phyloP scores from a whole-genome alignment of 495 filamentous ascomycete species.

The Lophiostoma macrostomum region DNA sequence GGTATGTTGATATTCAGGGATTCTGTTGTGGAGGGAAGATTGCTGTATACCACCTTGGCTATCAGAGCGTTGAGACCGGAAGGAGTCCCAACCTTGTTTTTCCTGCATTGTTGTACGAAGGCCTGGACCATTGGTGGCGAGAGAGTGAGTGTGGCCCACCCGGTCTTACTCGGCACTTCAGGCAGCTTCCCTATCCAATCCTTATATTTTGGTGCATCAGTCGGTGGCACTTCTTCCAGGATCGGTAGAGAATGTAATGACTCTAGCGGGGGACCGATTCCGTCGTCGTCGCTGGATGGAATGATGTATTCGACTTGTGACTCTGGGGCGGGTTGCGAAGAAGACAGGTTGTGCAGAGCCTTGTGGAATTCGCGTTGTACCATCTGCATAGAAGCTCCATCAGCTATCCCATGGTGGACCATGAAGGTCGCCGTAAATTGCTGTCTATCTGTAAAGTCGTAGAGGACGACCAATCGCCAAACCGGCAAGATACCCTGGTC shows the following conservation, averaged over 20 bases:
- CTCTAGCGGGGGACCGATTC: background rate
- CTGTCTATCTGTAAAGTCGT: background rate
- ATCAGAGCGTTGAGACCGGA: background rate
- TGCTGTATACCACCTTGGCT: background rate
- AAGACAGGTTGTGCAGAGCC: background rate
- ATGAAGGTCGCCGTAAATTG: slow-evolving; percentile 1
- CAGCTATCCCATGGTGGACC: background rate
- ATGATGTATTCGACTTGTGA: background rate
- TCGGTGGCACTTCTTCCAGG: background rate
- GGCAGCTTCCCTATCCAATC: background rate
- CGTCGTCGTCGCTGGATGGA: background rate
- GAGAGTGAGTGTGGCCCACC: background rate
- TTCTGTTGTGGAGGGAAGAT: background rate
- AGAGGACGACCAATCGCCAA: background rate
- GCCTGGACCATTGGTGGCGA: background rate
- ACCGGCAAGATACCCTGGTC: background rate
- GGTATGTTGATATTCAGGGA: background rate
- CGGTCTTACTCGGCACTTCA: background rate
- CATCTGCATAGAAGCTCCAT: background rate
- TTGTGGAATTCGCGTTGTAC: background rate
- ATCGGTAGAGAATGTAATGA: background rate
- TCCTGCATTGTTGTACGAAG: background rate
- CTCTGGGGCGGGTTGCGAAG: background rate
- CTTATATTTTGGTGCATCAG: background rate
- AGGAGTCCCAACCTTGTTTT: background rate